phyloP scores from a whole-genome alignment of 1,284 basidiomycete species.

The Microbotryomycetes sp. region DNA sequence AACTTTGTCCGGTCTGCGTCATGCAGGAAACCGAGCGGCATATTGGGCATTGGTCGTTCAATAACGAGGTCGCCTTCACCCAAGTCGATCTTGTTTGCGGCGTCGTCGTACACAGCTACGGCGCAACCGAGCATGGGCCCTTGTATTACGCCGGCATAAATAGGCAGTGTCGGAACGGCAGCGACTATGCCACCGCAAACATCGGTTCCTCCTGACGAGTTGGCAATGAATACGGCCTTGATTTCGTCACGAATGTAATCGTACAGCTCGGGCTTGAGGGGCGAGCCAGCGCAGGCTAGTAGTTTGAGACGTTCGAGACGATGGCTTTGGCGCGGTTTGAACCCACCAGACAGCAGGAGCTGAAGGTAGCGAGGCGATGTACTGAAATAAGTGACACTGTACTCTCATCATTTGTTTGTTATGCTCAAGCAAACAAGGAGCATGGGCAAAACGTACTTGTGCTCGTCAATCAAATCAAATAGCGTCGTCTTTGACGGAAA shows the following conservation, averaged over 20 bases:
- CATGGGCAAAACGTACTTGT: no score
- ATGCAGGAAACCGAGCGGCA: slow-evolving; percentile 54
- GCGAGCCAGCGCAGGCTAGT: slow-evolving; percentile 77
- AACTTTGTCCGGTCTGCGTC: slow-evolving; percentile 54
- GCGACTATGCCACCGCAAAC: slow-evolving; percentile 29
- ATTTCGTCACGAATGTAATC: slow-evolving; percentile 71
- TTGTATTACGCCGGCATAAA: slow-evolving; percentile 77
- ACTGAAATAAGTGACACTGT: slow-evolving; percentile 68
- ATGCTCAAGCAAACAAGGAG: no score
- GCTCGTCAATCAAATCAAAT: slow-evolving; percentile 65
- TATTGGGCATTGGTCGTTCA: slow-evolving; percentile 71
- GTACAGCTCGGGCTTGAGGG: slow-evolving; percentile 64
- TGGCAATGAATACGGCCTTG: slow-evolving; percentile 60
- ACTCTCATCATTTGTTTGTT: no score
- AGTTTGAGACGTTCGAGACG: slow-evolving; percentile 55
- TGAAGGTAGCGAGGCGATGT: slow-evolving; percentile 41
- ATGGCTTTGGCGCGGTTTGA: slow-evolving; percentile 57
- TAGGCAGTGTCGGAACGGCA: slow-evolving; percentile 51
- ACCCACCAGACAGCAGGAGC: slow-evolving; percentile 11
- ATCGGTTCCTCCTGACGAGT: slow-evolving; percentile 58
- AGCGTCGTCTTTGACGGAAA: slow-evolving; percentile 53
- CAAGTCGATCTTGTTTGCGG: slow-evolving; percentile 39
- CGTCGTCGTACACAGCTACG: slow-evolving; percentile 50
- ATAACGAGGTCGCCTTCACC: slow-evolving; percentile 56
- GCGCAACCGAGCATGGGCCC: slow-evolving; percentile 66